Base-by-base conservation (phyloP, 495 filamentous ascomycete species). In the Extremus antarcticus region DNA sequence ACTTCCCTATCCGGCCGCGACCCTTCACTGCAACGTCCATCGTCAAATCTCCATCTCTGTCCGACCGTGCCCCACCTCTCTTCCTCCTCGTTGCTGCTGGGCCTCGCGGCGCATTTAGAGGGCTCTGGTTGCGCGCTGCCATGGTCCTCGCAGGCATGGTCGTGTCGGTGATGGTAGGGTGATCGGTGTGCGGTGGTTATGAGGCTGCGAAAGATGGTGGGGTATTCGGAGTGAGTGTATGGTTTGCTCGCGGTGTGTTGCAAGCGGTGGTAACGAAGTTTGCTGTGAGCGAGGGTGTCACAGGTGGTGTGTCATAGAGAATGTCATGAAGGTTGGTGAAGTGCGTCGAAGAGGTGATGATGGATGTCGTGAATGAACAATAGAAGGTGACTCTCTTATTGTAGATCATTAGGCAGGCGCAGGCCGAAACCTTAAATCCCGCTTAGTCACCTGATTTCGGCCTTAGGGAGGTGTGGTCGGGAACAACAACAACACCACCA, bases 41-140 rank as follows among this genome's bases (percentile, higher is more conserved):
- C 29, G 81, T 77, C 39, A 92, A 73, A 69, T 94, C 88, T 15
- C 88, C 88, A 75, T 94, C 88, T 60, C 78, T 79, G 65, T 94
- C 88, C 53, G 79, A 23, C 25, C 46, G 46, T 16, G 13, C 21
- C 13, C 46, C 46, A 17, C 46, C 46, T n/a, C 41, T 3, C n/a
- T n/a, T n/a, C 11, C 46, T 10, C 10, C 46, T 13, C 24, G 19
- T 8, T 25, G 46, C 46, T 25, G 46, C 46, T 10, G 46, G 46
- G 3, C 21, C 46, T 7, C 46, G 46, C 13, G 46, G 46, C 10
- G 46, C 46, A 17, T 48, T 25, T 25, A 10, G 46, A 4, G 46
- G 46, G 46, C 21, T 48, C 24, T 48, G 46, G 13, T 10, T 48
- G 46, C 46, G 46, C 23, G 46, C 20, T n/a, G 46, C 46, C 46